Base-by-base conservation (phyloP, 73 alveolate genomes). In the Durusdinium trenchii region DNA sequence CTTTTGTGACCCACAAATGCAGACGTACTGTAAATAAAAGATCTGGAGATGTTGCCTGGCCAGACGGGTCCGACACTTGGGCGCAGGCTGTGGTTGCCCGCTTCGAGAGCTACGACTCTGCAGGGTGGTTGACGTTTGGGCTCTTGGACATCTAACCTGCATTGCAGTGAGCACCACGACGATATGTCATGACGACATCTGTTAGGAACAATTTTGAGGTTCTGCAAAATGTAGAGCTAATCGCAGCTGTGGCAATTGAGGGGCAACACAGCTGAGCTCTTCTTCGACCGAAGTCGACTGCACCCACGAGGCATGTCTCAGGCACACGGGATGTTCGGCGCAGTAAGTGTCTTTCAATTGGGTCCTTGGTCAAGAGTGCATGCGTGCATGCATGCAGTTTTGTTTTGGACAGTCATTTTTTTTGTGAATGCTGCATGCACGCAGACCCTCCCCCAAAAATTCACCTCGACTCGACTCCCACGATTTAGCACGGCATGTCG, bases 21-120 rank as follows among this genome's bases (percentile, higher is more conserved):
- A n/a, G n/a, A n/a, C n/a, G n/a, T n/a, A n/a, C n/a, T n/a, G n/a
- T n/a, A n/a, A n/a, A n/a, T 60, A 23, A 60, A 60, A 60, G 73
- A 60, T 60, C 30, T 23, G 18, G n/a, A 60, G 73, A 60, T 1
- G n/a, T 1, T 23, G 18, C 73, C 4, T 60, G n/a, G 7, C 73
- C 18, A 60, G 18, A 23, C 73, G n/a, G n/a, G n/a, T 60, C 73
- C 18, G 30, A 23, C 73, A 60, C 4, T 32, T 60, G 73, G 73
- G 73, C 16, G 45, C 91, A 91, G 98, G 98, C 98, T 18, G 98
- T 91, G n/a, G 78, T 91, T 61, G 98, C 98, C 50, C 98, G 98
- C 46, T 76, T 76, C 85, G 98, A 91, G 75, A 54, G 86, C 43
- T 91, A 91, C 46, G 98, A 91, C 61, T 36, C 87, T 12, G 30